Base-by-base conservation (phyloP, 2,329 filamentous ascomycete genomes). In the Chaetomiaceae sp. region DNA sequence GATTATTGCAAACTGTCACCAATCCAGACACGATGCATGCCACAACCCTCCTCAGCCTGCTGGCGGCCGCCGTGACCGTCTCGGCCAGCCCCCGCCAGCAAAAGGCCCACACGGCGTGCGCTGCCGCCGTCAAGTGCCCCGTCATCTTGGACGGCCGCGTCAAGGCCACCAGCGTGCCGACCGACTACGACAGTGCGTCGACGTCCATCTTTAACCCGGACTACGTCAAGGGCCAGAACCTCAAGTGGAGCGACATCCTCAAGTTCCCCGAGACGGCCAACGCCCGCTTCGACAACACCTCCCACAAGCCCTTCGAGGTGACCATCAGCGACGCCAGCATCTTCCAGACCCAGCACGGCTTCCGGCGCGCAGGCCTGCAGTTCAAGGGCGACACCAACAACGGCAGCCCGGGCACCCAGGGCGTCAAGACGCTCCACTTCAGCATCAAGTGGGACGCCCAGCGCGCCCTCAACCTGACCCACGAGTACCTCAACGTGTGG, bases 261-360 rank as follows among this genome's bases (percentile, higher is more conserved):
- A 58, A 63, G 45, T 65, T 69, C 57, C 66, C 67, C 12, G 14
- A 31, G 14, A 48, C 35, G 16, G 48, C 50, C 13, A 48, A 53
- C 27, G 58, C 60, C 13, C 70, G 68, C 39, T 74, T 75, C 63
- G 73, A 74, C 58, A 54, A 55, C 41, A 64, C 53, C 20, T 64
- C 57, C 25, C 61, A 65, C 54, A 68, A 67, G 55, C 61, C 71
- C 2, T 53, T 74, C 53, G 72, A 74, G 60, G 70, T 73, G 17
- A 74, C 70, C 46, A 63, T 75, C 58, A 66, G 63, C 60, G 72
- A 74, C 62, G 52, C 62, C 46, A 71, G 68, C 62, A 66, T 74
- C 62, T 75, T 74, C 64, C 69, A 73, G 65, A 62, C 57, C 27
- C 71, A 74, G 63, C 65, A 67, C 38, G 72, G 71, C 19, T 75